phyloP scores from a whole-genome alignment of 768 basidiomycete species.

The Dioszegia hungarica region DNA sequence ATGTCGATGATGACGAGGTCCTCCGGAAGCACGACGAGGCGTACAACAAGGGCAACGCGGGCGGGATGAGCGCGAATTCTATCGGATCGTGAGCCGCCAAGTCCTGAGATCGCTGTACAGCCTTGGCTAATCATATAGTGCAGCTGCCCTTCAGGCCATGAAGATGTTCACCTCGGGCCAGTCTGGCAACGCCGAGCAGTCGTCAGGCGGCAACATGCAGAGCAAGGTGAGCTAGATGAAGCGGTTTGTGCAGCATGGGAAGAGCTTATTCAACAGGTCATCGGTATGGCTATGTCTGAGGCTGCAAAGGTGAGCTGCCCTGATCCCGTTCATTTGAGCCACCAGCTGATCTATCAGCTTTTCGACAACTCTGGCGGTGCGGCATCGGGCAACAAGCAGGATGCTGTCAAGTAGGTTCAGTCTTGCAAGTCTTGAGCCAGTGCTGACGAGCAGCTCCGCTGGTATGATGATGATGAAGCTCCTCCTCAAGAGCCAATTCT shows the following conservation, averaged over 20 bases:
- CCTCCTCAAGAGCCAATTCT: constrained; percentile 54
- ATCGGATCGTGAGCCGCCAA: constrained; percentile 53
- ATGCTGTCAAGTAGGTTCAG: constrained; percentile 55
- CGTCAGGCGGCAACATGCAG: constrained; percentile 52
- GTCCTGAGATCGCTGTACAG: background rate
- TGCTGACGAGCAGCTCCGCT: constrained; percentile 52
- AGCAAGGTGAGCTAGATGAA: constrained; percentile 49
- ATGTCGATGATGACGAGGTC: constrained; percentile 65
- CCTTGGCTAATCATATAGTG: constrained; percentile 49
- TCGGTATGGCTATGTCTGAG: constrained; percentile 82
- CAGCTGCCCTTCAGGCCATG: constrained; percentile 66
- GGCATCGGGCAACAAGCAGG: constrained; percentile 59
- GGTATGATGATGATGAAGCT: constrained; percentile 82
- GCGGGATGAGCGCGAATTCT: constrained; percentile 56
- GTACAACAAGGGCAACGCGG: constrained; percentile 57
- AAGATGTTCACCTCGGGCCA: constrained; percentile 64
- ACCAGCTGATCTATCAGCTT: constrained; percentile 51
- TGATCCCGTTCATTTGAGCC: background rate
- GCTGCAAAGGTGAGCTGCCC: constrained; percentile 42
- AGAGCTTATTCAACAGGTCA: no score
- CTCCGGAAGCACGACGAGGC: constrained; percentile 60
- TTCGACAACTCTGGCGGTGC: constrained; percentile 67
- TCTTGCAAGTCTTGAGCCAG: constrained; percentile 49
- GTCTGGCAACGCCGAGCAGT: constrained; percentile 28
- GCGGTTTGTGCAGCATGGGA: no score